Percentiles rank a stretch among this genome's conserved stretches.
Conservation (phyloP, 768 basidiomycete species). For the Hericium coralloides region DNA sequence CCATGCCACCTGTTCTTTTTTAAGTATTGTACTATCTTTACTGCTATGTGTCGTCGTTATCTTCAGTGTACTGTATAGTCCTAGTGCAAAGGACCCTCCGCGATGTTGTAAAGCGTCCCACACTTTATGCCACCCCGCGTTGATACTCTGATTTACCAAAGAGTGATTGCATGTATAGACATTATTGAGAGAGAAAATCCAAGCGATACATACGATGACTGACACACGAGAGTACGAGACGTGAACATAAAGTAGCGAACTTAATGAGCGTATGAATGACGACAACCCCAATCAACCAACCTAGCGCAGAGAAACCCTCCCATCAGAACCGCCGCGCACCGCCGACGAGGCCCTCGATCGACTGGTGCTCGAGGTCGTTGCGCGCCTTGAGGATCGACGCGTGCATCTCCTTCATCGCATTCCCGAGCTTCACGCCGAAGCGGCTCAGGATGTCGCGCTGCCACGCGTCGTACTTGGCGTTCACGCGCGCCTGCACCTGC, state of each 20-base stretch:
- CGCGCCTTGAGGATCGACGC: constrained; percentile 86
- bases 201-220: neutral
- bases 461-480: constrained; percentile 98
- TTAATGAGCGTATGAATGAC: neutral
- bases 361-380: constrained; percentile 93
- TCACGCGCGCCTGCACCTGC: constrained; percentile 94
- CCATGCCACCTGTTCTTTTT: no score
- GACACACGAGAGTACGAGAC: neutral
- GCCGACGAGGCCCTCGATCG: constrained; percentile 82
- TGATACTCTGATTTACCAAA: no score
- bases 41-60: no score
- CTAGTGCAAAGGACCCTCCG: no score
- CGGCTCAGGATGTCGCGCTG: constrained; percentile 89
- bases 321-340: constrained; percentile 45
- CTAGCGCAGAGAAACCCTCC: neutral
- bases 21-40: no score
- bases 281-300: neutral
- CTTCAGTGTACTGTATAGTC: no score
- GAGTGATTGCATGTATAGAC: no score
- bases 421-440: constrained; percentile 89
- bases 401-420: constrained; percentile 97
- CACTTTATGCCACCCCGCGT: no score
- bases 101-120: no score
- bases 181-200: neutral
- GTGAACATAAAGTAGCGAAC: neutral